These are phyloP conservation scores for Abrus pulchellus DNA, from an alignment of 306 rosid species.

Conservation along the genomic window DNA sequence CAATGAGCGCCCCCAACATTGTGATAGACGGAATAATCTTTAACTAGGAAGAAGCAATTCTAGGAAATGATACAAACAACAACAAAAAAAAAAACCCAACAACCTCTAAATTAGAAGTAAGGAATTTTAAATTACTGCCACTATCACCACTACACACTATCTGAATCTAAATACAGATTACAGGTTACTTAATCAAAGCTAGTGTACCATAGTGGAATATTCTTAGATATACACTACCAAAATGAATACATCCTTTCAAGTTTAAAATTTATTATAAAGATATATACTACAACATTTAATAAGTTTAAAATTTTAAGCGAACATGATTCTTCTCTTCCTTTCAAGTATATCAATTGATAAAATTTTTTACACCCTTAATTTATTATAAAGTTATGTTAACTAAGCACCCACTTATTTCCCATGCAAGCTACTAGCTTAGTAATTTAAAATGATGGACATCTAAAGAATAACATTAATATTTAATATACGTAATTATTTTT, in stretches of 20 bases:
- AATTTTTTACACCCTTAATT: no score
- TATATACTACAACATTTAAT: neutral
- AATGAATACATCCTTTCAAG: constrained; percentile 30
- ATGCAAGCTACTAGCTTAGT: no score
- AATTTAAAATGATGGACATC: neutral
- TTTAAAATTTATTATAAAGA: neutral
- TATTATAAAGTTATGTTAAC: no score
- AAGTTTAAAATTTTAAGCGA: neutral
- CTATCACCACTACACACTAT: constrained; percentile 46
- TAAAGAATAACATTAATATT: neutral
- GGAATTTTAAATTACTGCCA: constrained; percentile 43
- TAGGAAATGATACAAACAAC: constrained; percentile 33
- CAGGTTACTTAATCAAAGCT: constrained; percentile 46
- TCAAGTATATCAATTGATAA: no score
- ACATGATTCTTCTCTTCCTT: no score
- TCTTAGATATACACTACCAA: constrained; percentile 11
- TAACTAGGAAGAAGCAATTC: constrained; percentile 50
- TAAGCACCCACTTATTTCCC: no score
- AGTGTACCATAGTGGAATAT: constrained; percentile 31
- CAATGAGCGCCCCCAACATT: constrained; percentile 52
- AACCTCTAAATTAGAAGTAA: constrained; percentile 44
- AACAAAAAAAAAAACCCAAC: constrained; percentile 42
- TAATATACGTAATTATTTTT: no score
- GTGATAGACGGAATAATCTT: constrained; percentile 46
- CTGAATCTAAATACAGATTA: constrained; percentile 44